Evolutionary conservation across 2,329 filamentous ascomycete species (phyloP), one percentile per base, ranked within the genome.

Genomic region (Leptodontidium sp.): DNA sequence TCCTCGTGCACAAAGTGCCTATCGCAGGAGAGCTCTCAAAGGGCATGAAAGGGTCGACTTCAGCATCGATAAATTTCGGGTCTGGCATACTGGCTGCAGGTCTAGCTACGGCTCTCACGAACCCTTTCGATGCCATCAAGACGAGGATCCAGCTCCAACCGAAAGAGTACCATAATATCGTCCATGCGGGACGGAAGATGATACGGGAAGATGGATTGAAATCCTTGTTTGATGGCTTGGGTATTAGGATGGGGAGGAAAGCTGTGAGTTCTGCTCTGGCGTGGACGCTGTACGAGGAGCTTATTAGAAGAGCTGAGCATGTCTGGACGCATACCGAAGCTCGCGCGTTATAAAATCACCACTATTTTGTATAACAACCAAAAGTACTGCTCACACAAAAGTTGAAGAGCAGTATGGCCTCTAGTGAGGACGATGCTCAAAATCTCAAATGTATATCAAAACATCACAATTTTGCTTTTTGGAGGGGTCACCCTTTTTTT

Each of bases 71-170:
- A 75, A 97, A 99, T 79, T 98, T 98, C 76, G 83, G 87, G 15
- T 95, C 93, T 0, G 95, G 93, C 14, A 89, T 93, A 3, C 77
- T 94, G 4, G 94, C 95, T 3, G 95, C 93, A 0, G 91, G 90
- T 1, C 82, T 92, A 38, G 97, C 94, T 66, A 98, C 94, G 0
- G 90, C 91, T 4, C 85, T 98, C 47, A 98, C 96, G 9, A 99
- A 99, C 79, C 96, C 96, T 0, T 98, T 98, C 77, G 96, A 99
- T 80, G 94, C 94, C 0, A 90, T 98, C 80, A 99, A 99, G 83
- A 99, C 96, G 26, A 85, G 96, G 61, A 89, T 99, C 74, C 96
- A 99, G 82, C 85, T 99, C 43, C 93, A 97, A 83, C 96, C 96
- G 3, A 84, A 84, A 7, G 86, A 88, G 67, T 99, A 98, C 78